Base-by-base conservation (phyloP, 2,329 filamentous ascomycete species). In the Biscogniauxia mediterranea region DNA sequence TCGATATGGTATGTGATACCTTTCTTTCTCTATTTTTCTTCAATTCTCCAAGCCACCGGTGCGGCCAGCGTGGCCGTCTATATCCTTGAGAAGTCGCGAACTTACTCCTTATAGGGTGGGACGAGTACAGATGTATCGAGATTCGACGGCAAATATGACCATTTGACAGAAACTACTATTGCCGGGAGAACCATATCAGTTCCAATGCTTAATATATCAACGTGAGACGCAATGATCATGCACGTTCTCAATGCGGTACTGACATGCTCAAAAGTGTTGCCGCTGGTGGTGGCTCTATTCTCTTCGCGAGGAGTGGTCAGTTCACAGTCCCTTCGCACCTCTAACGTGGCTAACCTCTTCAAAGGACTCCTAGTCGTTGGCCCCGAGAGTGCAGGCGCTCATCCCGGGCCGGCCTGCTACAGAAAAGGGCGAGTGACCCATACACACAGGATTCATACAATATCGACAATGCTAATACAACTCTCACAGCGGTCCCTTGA, bases 181-280 rank as follows among this genome's bases (percentile, higher is more conserved):
- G 90, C 91, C 0, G 91, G 90, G 13, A 86, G 93, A 1, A 89
- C 89, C 1, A 91, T 93, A 11, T 90, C 93, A 64, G 89, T 87
- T 1, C 90, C 91, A 0, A 90, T 93, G 70, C 82, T 93, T 1
- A 90, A 93, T 68, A 93, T 94, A 72, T 91, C 92, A 71, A 94
- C 91, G 1, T 52, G 19, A n/a, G 38, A 46, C 38, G 6, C 11
- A 11, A 5, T 17, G 6, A 23, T 23, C 50, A 23, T 23, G 3
- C 15, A 17, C 50, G 2, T 25, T 21, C 19, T 17, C 38, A n/a
- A n/a, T 46, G 15, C 17, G 15, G 6, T 2, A 23, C 21, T 52
- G 8, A 52, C 19, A 52, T 7, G 17, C 9, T 21, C 11, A 21
- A 32, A 23, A 52, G 50, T 13, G 89, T 93, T 4, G 90, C 90